Percentiles rank a stretch among this genome's conserved stretches.
phyloP scores from a whole-genome alignment of 768 basidiomycete species.

The Boletus subcaerulescens region DNA sequence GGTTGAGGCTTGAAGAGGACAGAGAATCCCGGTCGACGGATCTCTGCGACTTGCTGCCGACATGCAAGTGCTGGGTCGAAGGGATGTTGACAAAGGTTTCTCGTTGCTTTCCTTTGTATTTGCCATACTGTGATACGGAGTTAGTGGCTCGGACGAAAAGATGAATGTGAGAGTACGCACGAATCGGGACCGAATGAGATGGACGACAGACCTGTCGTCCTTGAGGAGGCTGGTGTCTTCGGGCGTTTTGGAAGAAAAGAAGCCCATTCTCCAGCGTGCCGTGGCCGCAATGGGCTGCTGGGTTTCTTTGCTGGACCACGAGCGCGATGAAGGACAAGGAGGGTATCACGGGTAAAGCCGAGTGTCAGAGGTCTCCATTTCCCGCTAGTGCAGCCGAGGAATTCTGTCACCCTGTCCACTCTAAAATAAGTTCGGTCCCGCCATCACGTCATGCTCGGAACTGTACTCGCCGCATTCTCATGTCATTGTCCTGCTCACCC shows the following conservation, averaged over 20 bases:
- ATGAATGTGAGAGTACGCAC: slow-evolving; percentile 38
- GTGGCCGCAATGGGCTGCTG: background rate
- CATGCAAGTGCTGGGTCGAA: slow-evolving; percentile 31
- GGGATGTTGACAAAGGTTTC: slow-evolving; percentile 36
- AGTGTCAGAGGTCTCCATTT: slow-evolving; percentile 23
- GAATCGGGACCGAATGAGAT: slow-evolving; percentile 60
- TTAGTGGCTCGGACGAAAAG: slow-evolving; percentile 8
- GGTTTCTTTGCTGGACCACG: slow-evolving; percentile 1
- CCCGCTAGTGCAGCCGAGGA: slow-evolving; percentile 4
- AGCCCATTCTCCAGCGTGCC: slow-evolving; percentile 24
- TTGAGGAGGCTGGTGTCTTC: slow-evolving; percentile 17
- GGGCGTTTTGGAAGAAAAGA: slow-evolving; percentile 28
- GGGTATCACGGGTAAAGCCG: slow-evolving; percentile 7
- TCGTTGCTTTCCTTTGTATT: slow-evolving; percentile 55
- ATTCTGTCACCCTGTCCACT: slow-evolving; percentile 24
- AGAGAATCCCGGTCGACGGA: slow-evolving; percentile 19
- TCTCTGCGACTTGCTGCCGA: slow-evolving; percentile 18
- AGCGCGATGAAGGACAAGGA: background rate
- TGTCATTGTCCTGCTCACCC: background rate
- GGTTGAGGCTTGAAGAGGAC: slow-evolving; percentile 11
- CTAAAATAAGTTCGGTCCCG: slow-evolving; percentile 13
- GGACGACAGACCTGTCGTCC: slow-evolving; percentile 47
- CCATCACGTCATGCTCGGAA: too few species aligned
- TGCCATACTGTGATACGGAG: slow-evolving; percentile 44
- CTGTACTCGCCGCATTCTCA: background rate